Evolutionary conservation across 352 stramenopile species (phyloP).

Genomic region (Peronosclerospora sorghi): DNA sequence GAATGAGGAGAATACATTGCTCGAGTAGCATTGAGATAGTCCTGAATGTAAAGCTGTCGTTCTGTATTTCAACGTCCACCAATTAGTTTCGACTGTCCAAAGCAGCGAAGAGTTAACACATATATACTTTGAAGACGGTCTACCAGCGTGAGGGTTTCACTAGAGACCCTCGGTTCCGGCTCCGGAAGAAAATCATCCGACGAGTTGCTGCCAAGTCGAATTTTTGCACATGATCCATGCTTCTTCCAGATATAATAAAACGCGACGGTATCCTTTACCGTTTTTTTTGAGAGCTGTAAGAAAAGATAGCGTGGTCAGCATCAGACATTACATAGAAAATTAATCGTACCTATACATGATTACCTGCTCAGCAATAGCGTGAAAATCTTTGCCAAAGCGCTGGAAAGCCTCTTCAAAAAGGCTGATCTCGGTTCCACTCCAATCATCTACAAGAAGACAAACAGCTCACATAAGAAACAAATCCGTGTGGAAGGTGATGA

Average conservation of each 20-base stretch:
- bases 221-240: constrained; percentile 36
- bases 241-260: constrained; percentile 87
- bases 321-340: neutral
- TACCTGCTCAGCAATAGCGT: constrained; percentile 62
- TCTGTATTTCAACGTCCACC: constrained; percentile 17
- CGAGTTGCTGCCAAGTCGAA: constrained; percentile 20
- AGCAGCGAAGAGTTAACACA: neutral
- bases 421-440: constrained; percentile 58
- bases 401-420: constrained; percentile 75
- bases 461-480: constrained; percentile 2
- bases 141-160: constrained; percentile 44
- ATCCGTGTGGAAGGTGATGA: neutral
- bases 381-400: constrained; percentile 67
- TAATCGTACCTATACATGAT: neutral
- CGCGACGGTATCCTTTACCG: constrained; percentile 47
- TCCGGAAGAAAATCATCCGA: constrained; percentile 41
- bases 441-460: constrained; percentile 38
- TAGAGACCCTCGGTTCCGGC: constrained; percentile 42
- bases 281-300: constrained; percentile 49
- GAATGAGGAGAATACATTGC: constrained; percentile 34
- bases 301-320: neutral
- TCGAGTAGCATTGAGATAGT: constrained; percentile 51
- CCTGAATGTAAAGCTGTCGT: constrained; percentile 50
- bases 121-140: constrained; percentile 55
- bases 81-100: neutral